A percentile compares a stretch with the other conserved stretches of the same genome.
Evolutionary conservation across 345 rosid genomes (phyloP).

Genomic region (Eutrema japonicum): DNA sequence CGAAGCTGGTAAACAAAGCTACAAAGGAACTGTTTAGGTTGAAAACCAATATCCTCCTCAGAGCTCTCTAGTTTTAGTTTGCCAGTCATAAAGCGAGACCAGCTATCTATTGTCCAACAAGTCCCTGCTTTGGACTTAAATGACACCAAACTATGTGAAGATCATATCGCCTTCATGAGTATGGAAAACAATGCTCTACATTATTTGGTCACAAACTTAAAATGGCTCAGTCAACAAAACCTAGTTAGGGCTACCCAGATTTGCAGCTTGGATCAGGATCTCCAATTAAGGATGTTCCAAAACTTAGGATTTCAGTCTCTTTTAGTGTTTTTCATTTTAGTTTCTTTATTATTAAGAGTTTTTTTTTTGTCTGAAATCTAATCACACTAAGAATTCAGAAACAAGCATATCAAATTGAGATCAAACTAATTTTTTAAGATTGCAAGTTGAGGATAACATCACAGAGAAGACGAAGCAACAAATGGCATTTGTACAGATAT

Average conservation of each 20-base stretch:
- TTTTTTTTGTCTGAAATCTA: background rate
- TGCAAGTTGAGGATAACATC: constrained; percentile 12
- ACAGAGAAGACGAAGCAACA: constrained; percentile 14
- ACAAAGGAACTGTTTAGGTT: background rate
- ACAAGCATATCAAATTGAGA: constrained; percentile 7
- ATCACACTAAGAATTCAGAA: constrained; percentile 5
- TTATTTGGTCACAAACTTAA: background rate
- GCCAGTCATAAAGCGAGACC: background rate
- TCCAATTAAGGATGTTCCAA: background rate
- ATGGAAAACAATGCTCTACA: background rate
- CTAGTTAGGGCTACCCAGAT: background rate
- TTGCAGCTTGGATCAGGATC: background rate
- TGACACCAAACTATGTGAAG: background rate
- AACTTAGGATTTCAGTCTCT: background rate
- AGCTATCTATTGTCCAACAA: background rate
- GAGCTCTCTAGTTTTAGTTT: too few species aligned
- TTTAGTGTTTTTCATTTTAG: background rate
- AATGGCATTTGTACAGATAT: constrained; percentile 33
- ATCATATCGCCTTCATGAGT: background rate
- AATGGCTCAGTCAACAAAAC: background rate
- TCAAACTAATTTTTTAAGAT: constrained; percentile 28
- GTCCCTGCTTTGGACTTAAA: background rate
- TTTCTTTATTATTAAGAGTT: background rate
- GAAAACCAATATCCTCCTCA: too few species aligned
- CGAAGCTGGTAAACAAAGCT: background rate